Evolutionary conservation across 345 rosid genomes (phyloP).

Genomic region (Kandelia obovata): DNA sequence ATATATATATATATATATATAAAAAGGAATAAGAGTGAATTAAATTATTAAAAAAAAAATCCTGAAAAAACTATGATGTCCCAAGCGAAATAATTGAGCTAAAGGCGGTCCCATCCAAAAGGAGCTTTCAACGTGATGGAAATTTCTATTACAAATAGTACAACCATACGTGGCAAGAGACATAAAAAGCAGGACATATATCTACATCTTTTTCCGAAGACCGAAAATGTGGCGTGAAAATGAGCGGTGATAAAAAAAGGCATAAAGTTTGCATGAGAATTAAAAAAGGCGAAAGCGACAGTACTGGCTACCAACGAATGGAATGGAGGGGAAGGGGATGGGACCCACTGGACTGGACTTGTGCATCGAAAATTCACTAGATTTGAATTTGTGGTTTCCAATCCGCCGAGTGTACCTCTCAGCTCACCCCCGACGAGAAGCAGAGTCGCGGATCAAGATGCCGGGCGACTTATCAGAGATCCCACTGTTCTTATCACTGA

Average conservation of each 20-base stretch:
- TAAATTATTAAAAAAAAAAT: too few species aligned
- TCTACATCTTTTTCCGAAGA: too few species aligned
- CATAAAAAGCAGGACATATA: too few species aligned
- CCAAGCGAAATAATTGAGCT: too few species aligned
- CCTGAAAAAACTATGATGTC: too few species aligned
- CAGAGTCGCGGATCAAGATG: fast-evolving
- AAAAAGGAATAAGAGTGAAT: too few species aligned
- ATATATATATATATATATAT: too few species aligned
- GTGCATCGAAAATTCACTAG: constrained; percentile 56
- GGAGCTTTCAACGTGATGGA: too few species aligned
- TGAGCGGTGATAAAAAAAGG: neutral
- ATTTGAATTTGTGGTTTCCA: constrained; percentile 61
- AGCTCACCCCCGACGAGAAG: constrained; percentile 23
- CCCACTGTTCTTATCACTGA: fast-evolving
- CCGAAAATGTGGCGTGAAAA: neutral
- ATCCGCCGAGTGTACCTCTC: constrained; percentile 46
- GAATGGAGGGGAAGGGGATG: too few species aligned
- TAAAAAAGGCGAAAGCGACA: constrained; percentile 33
- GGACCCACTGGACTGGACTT: constrained; percentile 41
- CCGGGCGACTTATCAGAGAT: fast-evolving
- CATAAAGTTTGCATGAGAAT: neutral
- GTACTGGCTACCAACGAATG: constrained; percentile 13
- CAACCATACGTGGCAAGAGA: too few species aligned
- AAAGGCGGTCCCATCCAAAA: too few species aligned
- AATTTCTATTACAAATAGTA: too few species aligned